A percentile compares a stretch with the other conserved stretches of the same genome.
phyloP scores from a whole-genome alignment of 495 filamentous ascomycete species.

The Penicillium ochrochloron region DNA sequence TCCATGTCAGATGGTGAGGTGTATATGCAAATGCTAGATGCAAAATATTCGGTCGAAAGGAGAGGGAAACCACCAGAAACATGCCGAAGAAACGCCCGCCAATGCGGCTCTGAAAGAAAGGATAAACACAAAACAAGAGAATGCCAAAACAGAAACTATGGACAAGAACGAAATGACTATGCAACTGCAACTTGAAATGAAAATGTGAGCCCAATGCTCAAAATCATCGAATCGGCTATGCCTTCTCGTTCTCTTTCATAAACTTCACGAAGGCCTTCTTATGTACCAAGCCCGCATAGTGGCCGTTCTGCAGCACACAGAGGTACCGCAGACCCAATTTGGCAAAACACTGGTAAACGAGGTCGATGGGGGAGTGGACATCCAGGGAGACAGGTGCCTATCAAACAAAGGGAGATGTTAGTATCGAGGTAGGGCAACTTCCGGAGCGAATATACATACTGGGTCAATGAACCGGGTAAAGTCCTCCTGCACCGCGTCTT shows the following conservation, averaged over 20 bases:
- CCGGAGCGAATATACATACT: constrained; percentile 40
- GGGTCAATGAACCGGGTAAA: constrained; percentile 93
- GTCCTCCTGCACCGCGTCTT: constrained; percentile 54
- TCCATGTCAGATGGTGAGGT: not conserved
- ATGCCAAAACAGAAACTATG: not conserved
- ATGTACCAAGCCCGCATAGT: constrained; percentile 90
- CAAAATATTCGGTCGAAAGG: not conserved
- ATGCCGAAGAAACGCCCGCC: constrained; percentile 7
- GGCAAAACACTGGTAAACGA: constrained; percentile 96
- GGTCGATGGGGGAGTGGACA: constrained; percentile 86
- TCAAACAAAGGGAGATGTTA: constrained; percentile 7
- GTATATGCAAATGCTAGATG: constrained; percentile 7
- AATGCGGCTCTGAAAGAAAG: constrained; percentile 4
- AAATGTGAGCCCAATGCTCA: not conserved
- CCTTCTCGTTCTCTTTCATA: constrained; percentile 76
- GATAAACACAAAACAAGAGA: not conserved
- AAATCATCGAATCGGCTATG: not conserved
- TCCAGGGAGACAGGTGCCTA: constrained; percentile 85
- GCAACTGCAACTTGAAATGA: not conserved
- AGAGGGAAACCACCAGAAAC: not conserved
- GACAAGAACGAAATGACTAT: not conserved
- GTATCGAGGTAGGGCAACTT: not conserved
- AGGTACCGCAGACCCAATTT: constrained; percentile 93
- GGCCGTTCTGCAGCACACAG: constrained; percentile 82
- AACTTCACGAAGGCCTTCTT: constrained; percentile 98